A percentile compares a stretch with the other conserved stretches of the same genome.
These are phyloP conservation scores for Cerrena zonata DNA, from an alignment of 1,284 basidiomycete genomes.

Conservation along the genomic window DNA sequence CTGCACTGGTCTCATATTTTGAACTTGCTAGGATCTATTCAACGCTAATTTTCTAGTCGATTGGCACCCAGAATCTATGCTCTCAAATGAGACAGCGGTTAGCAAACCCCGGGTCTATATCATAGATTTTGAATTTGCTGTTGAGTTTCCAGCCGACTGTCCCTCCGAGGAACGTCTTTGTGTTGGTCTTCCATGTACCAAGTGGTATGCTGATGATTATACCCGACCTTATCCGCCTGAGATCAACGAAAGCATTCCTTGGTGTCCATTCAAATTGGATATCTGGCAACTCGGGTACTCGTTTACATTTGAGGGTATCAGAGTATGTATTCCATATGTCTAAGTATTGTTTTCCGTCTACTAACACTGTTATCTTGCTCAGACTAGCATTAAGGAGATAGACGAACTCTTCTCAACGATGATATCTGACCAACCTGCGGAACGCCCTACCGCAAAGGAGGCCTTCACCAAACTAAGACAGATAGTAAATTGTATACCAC, in stretches of 20 bases:
- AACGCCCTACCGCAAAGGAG: not conserved
- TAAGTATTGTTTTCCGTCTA: not conserved
- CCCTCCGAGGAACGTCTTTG: not conserved
- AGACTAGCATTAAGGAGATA: not conserved
- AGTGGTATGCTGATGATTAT: not conserved
- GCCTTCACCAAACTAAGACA: not conserved
- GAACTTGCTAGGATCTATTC: not conserved
- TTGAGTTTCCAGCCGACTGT: not conserved
- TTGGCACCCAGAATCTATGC: not conserved
- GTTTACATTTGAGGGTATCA: not conserved
- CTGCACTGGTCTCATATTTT: not conserved
- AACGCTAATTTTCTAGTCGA: not conserved
- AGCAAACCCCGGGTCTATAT: not conserved
- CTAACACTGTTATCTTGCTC: not conserved
- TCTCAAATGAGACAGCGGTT: not conserved
- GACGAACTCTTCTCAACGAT: not conserved
- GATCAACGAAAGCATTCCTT: not conserved
- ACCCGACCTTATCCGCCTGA: not conserved
- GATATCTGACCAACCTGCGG: not conserved
- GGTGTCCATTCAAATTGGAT: not conserved
- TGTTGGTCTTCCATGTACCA: not conserved
- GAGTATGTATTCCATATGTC: not conserved
- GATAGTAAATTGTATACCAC: not conserved
- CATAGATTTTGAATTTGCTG: not conserved
- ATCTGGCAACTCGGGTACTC: not conserved